These are phyloP conservation scores for Incumbomyces lentus DNA, from an alignment of 2,329 filamentous ascomycete genomes.

Conservation along the genomic window DNA sequence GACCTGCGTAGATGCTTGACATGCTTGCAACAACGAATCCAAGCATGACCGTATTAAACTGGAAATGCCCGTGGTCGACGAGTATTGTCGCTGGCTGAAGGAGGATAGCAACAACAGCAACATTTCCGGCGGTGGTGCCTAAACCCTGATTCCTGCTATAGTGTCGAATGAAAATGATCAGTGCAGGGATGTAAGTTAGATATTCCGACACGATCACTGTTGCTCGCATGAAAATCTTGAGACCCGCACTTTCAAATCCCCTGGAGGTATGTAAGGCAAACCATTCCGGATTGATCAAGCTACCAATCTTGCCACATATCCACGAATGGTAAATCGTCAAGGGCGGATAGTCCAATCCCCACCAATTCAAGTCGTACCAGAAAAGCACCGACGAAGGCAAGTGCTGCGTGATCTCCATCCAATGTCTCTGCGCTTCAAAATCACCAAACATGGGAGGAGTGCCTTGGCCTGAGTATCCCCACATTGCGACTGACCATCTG, in stretches of 20 bases:
- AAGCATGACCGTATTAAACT: constrained; percentile 98
- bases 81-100: constrained; percentile 87
- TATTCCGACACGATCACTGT: constrained; percentile 89
- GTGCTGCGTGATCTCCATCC: constrained; percentile 93
- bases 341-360: constrained; percentile 95
- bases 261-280: constrained; percentile 77
- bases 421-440: constrained; percentile 95
- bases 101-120: constrained; percentile 79
- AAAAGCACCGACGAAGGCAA: constrained; percentile 94
- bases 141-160: constrained; percentile 68
- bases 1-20: constrained; percentile 76
- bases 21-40: constrained; percentile 78
- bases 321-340: constrained; percentile 98
- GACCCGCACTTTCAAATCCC: constrained; percentile 62
- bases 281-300: constrained; percentile 69
- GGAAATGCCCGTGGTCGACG: constrained; percentile 91
- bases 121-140: constrained; percentile 68
- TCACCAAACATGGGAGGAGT: constrained; percentile 88
- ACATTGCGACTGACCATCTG: constrained; percentile 81
- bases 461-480: constrained; percentile 85
- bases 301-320: constrained; percentile 78
- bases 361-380: constrained; percentile 92
- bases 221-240: constrained; percentile 94
- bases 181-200: constrained; percentile 74
- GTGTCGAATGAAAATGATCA: constrained; percentile 73